Evolutionary conservation across 768 basidiomycete species (phyloP), one percentile per base, ranked within the genome.

Genomic region (Psilocybe cyanescens): DNA sequence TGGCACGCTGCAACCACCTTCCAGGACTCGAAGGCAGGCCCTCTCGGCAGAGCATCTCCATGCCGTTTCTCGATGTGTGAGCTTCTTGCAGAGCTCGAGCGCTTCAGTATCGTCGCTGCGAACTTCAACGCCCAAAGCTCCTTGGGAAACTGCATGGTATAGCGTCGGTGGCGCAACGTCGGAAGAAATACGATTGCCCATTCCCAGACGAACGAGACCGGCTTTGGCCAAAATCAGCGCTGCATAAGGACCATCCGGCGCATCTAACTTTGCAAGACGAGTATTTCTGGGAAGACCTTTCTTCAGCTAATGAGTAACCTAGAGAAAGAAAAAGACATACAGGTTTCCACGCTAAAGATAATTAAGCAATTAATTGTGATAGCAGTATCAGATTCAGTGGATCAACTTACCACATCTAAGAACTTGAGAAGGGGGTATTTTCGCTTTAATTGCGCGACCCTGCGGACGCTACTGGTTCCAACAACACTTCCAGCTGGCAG

Each of bases 1-100:
- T 2, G 97, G 97, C 0, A 99, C 96, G 63, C 93, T 95, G 76
- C 97, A 99, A 28, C 97, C 97, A 30, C 97, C 97, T 75, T 99
- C 97, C 55, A 99, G 80, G 24, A 90, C 88, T n/a, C 90, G 81
- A 64, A 99, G 79, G 74, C 92, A 90, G 1, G 90, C 92, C 12
- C 97, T 86, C 75, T 99, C 97, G 1, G 95, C 94, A 28, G 83
- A 77, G 68, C 90, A 93, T 57, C 70, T 77, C 89, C 89, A 94
- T 50, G 87, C 81, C 0, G 94, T 95, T 71, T 83, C 80, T 77
- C 87, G 85, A 71, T 97, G 92, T 1, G 86, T 92, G 50, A 95
- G 73, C 28, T 78, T 79, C 35, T 81, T 76, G 71, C 95, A 88
- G 31, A 96, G 74, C 55, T 83, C 83, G 28, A 83, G 75, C 7